Conservation (phyloP, 1,284 basidiomycete genomes). For the Stereum hirsutum region DNA sequence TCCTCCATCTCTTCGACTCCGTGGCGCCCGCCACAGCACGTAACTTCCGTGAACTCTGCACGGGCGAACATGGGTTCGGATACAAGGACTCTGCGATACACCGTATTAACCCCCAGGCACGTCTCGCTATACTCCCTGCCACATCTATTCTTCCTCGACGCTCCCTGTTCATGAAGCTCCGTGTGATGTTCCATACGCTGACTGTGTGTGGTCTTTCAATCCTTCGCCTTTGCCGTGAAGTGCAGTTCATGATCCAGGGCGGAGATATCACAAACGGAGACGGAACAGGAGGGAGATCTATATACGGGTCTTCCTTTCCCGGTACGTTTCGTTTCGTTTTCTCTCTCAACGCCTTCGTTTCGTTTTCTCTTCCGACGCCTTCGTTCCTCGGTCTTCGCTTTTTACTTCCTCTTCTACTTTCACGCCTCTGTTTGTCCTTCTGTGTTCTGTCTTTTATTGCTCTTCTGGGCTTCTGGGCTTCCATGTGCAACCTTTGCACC, state of each 20-base stretch:
- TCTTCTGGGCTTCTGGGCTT: too few species aligned
- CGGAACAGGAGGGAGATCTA: conserved; percentile 61
- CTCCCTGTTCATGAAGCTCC: not conserved
- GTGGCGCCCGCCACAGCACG: conserved; percentile 65
- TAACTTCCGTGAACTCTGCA: conserved; percentile 72
- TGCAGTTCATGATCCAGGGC: conserved; percentile 82
- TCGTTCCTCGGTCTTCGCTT: too few species aligned
- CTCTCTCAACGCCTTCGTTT: not conserved
- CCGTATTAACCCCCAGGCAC: conserved; percentile 66
- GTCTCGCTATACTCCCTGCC: conserved; percentile 6
- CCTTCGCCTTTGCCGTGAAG: not conserved
- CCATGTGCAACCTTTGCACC: too few species aligned
- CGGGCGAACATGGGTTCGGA: conserved; percentile 72
- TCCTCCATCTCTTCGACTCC: conserved; percentile 65
- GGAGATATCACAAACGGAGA: conserved; percentile 69
- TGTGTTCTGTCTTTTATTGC: too few species aligned
- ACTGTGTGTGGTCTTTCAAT: not conserved
- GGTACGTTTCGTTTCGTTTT: conserved; percentile 14
- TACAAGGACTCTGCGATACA: conserved; percentile 72
- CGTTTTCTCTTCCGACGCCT: not conserved
- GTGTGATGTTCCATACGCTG: conserved; percentile 1
- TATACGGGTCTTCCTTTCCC: conserved; percentile 19
- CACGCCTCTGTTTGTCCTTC: not conserved
- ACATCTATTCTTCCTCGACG: not conserved
- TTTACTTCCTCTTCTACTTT: not conserved